A percentile compares a stretch with the other conserved stretches of the same genome.
Evolutionary conservation across 192 early-diverging fungal genomes (phyloP).

Genomic region (Podila horticola): DNA sequence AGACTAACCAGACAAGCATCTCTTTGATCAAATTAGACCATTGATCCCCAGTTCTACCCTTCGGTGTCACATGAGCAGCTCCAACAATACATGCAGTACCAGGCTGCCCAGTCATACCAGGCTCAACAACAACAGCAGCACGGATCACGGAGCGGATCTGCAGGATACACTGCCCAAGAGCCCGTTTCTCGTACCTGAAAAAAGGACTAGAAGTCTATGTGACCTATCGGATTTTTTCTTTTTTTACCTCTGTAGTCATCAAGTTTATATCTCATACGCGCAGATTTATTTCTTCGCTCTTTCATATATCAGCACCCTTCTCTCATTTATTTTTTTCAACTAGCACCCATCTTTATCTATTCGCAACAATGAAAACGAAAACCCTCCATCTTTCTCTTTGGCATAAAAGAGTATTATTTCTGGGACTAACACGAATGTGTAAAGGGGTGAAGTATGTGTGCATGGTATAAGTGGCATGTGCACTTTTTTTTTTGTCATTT

Average conservation of each 20-base stretch:
- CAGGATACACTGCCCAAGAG: slow-evolving; percentile 14
- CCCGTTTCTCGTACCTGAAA: slow-evolving; percentile 1
- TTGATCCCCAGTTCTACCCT: slow-evolving; percentile 28
- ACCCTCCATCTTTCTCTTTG: too few relatives aligned
- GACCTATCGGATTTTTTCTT: background rate
- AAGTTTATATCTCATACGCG: too few relatives aligned
- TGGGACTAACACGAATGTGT: too few relatives aligned
- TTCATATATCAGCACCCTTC: too few relatives aligned
- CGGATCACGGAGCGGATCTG: slow-evolving; percentile 18
- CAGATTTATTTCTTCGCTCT: too few relatives aligned
- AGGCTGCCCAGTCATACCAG: slow-evolving; percentile 35
- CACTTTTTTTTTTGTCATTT: background rate
- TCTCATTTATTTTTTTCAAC: too few relatives aligned
- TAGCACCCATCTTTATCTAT: too few relatives aligned
- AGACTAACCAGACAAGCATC: background rate
- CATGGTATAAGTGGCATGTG: background rate
- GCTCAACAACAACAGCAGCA: slow-evolving; percentile 27
- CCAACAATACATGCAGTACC: slow-evolving; percentile 43
- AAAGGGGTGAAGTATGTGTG: too few relatives aligned
- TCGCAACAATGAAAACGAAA: too few relatives aligned
- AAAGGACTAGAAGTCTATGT: background rate
- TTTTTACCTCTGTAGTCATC: background rate
- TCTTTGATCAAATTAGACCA: background rate
- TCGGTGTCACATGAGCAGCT: slow-evolving; percentile 38
- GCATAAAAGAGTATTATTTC: too few relatives aligned